These are phyloP conservation scores for Scutellaria barbata DNA, from an alignment of 257 asterid species.

Conservation along the genomic window DNA sequence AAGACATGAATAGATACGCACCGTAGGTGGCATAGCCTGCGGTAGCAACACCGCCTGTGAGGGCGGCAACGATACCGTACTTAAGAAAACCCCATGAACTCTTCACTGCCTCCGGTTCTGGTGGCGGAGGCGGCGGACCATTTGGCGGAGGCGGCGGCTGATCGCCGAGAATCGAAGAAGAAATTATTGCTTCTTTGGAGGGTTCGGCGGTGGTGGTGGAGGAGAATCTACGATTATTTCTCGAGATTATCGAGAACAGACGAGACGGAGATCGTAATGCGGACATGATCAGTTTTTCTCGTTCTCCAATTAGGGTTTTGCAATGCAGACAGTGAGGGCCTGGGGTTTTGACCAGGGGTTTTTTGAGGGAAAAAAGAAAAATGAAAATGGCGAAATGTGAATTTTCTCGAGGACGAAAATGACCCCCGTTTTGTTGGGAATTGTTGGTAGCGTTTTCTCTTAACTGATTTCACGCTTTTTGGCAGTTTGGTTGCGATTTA, in stretches of 20 bases:
- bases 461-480: neutral
- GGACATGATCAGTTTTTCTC: conserved; percentile 43
- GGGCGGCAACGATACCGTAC: conserved; percentile 54
- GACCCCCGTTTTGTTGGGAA: neutral
- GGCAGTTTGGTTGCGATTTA: neutral
- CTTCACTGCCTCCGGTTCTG: conserved; percentile 48
- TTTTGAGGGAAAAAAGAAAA: neutral
- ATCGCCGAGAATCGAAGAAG: conserved; percentile 60
- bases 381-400: neutral
- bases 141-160: conserved; percentile 50
- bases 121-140: conserved; percentile 45
- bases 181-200: conserved; percentile 49
- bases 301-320: conserved; percentile 36
- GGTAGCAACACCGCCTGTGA: conserved; percentile 67
- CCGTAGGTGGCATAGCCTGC: conserved; percentile 81
- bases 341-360: conserved; percentile 40
- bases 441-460: neutral
- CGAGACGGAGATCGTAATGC: conserved; percentile 56
- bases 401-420: neutral
- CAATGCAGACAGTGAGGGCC: conserved; percentile 15
- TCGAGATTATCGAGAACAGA: conserved; percentile 39
- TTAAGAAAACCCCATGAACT: conserved; percentile 62
- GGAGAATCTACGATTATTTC: conserved; percentile 39
- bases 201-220: conserved; percentile 47
- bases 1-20: conserved; percentile 34